A percentile compares a stretch with the other conserved stretches of the same genome.
Conservation (phyloP, 805 yeast species). For the Suhomyces kilbournensis region DNA sequence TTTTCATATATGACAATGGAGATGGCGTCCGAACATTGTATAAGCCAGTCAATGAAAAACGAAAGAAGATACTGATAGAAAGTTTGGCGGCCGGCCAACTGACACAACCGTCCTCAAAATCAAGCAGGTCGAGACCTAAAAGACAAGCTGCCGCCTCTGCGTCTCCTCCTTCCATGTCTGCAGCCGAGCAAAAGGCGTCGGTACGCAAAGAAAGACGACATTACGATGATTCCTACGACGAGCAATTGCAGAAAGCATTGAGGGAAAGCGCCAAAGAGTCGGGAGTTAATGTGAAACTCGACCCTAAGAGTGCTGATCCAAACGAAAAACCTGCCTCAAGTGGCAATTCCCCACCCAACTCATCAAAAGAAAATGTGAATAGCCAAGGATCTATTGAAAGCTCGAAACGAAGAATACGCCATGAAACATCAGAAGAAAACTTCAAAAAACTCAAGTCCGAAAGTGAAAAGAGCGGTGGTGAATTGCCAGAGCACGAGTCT, state of each 20-base stretch:
- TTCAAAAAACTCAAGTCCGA: slow-evolving; percentile 6
- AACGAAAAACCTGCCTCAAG: slow-evolving; percentile 1
- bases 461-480: slow-evolving; percentile 2
- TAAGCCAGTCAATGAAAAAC: slow-evolving; percentile 39
- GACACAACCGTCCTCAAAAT: slow-evolving; percentile 9
- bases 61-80: slow-evolving; percentile 33
- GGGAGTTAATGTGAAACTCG: slow-evolving; percentile 30
- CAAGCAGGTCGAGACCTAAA: slow-evolving; percentile 6
- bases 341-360: not conserved
- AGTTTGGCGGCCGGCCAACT: slow-evolving; percentile 11
- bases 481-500: not conserved
- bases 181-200: slow-evolving; percentile 13
- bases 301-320: slow-evolving; percentile 18
- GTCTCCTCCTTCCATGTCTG: not conserved
- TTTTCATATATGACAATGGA: slow-evolving; percentile 34
- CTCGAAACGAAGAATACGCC: slow-evolving; percentile 3
- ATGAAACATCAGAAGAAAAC: slow-evolving; percentile 3
- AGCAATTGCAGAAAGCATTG: slow-evolving; percentile 46
- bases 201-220: slow-evolving; percentile 33
- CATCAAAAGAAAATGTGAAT: not conserved
- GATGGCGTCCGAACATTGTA: slow-evolving; percentile 34
- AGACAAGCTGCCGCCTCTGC: slow-evolving; percentile 5
- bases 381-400: not conserved
- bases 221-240: slow-evolving; percentile 36
- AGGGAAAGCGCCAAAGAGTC: slow-evolving; percentile 57